phyloP scores from a whole-genome alignment of 768 basidiomycete genomes.

The Kwoniella shandongensis region DNA sequence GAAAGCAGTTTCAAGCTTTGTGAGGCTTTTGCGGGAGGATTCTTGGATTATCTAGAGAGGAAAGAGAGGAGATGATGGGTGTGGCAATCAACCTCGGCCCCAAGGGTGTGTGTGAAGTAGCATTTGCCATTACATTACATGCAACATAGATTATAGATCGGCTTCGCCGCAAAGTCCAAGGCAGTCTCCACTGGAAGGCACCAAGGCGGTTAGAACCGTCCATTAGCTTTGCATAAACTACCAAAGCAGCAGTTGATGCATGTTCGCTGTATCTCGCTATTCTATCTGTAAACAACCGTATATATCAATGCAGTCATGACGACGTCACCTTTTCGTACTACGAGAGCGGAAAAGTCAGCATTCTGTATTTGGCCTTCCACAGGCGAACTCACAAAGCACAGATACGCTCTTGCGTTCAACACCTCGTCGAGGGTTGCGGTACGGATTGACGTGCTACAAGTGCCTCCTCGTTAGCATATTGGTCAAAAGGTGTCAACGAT shows the following conservation, averaged over 20 bases:
- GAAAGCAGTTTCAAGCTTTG: slow-evolving; percentile 78
- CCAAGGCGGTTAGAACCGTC: too few relatives aligned
- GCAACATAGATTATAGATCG: too few relatives aligned
- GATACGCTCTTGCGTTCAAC: slow-evolving; percentile 83
- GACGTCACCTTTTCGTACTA: slow-evolving; percentile 5
- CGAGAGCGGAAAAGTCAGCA: neutral
- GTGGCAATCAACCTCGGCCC: too few relatives aligned
- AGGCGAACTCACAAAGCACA: slow-evolving; percentile 71
- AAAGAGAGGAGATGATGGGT: neutral
- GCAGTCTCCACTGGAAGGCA: too few relatives aligned
- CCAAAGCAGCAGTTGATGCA: too few relatives aligned
- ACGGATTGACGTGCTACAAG: slow-evolving; percentile 72
- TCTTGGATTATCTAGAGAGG: slow-evolving; percentile 63
- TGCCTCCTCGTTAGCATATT: too few relatives aligned
- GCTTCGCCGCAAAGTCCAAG: too few relatives aligned
- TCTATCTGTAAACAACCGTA: neutral
- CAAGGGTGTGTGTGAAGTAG: too few relatives aligned
- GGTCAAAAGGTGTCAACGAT: neutral
- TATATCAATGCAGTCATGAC: neutral
- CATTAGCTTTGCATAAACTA: too few relatives aligned
- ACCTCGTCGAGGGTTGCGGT: slow-evolving; percentile 82
- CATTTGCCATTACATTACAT: too few relatives aligned
- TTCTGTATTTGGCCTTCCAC: neutral
- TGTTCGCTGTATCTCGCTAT: too few relatives aligned
- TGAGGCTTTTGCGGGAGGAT: slow-evolving; percentile 69